phyloP scores from a whole-genome alignment of 768 basidiomycete species.

The Dentipellis fragilis region DNA sequence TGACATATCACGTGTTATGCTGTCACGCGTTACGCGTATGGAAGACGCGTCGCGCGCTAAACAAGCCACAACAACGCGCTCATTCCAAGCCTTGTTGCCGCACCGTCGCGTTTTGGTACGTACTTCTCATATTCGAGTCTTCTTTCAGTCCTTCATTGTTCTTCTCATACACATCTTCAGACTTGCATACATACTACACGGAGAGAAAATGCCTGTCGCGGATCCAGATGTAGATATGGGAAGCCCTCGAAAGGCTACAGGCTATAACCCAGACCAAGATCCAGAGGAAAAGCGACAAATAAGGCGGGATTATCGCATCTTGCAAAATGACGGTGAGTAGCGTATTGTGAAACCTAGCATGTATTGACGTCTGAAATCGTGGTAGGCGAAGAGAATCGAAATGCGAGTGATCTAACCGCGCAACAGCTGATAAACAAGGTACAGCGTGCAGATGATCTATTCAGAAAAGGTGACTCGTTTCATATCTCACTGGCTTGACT shows the following conservation, averaged over 20 bases:
- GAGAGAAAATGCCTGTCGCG: slow-evolving; percentile 2
- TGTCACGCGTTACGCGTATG: no score
- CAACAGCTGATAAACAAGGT: slow-evolving; percentile 48
- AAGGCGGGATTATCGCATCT: slow-evolving; percentile 60
- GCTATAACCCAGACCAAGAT: slow-evolving; percentile 81
- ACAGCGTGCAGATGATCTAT: slow-evolving; percentile 48
- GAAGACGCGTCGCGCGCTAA: neutral
- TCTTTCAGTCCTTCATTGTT: no score
- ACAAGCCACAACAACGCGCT: slow-evolving; percentile 2
- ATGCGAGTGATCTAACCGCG: slow-evolving; percentile 40
- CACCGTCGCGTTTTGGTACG: no score
- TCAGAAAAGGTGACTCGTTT: slow-evolving; percentile 41
- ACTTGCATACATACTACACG: no score
- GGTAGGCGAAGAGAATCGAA: slow-evolving; percentile 17
- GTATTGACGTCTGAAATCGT: no score
- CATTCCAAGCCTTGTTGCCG: neutral
- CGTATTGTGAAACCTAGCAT: no score
- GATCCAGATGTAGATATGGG: slow-evolving; percentile 7
- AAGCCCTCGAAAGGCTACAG: slow-evolving; percentile 22
- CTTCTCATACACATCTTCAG: no score
- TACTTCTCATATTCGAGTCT: no score
- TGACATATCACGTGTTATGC: no score
- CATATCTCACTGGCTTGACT: neutral
- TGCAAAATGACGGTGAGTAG: slow-evolving; percentile 16
- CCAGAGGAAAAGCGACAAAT: slow-evolving; percentile 69